A percentile compares a stretch with the other conserved stretches of the same genome.
Evolutionary conservation across 371 early-diverging fungal species (phyloP).

Genomic region (Mucor racemosus): DNA sequence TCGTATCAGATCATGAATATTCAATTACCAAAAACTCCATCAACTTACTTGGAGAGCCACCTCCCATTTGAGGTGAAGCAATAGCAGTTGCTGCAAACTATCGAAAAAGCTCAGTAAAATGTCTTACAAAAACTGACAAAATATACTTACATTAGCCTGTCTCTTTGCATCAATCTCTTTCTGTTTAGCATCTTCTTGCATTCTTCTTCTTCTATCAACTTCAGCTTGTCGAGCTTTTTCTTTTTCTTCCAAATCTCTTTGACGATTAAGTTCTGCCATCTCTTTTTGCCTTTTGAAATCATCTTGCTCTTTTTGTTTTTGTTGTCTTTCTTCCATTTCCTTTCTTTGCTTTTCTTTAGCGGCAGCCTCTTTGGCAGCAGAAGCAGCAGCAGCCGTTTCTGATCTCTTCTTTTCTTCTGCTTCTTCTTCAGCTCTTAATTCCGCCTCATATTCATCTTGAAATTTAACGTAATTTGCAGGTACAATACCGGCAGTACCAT

Average conservation of each 20-base stretch:
- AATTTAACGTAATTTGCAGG: slow-evolving; percentile 61
- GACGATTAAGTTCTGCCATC: slow-evolving; percentile 12
- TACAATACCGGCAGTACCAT: slow-evolving; percentile 54
- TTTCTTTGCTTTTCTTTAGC: slow-evolving; percentile 25
- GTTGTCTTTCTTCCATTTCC: slow-evolving; percentile 13
- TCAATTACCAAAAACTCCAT: too few relatives aligned
- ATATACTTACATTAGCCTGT: slow-evolving; percentile 22
- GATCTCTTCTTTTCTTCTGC: slow-evolving; percentile 14
- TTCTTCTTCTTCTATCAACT: slow-evolving; percentile 31
- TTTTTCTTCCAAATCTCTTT: slow-evolving; percentile 23
- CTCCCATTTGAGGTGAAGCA: slow-evolving; percentile 21
- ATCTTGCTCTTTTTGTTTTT: slow-evolving; percentile 1
- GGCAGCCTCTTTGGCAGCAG: slow-evolving; percentile 15
- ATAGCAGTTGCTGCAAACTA: slow-evolving; percentile 19
- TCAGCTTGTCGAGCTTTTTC: slow-evolving; percentile 29
- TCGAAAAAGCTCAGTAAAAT: not conserved
- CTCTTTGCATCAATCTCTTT: slow-evolving; percentile 23
- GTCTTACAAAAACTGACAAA: too few relatives aligned
- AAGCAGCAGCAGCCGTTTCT: slow-evolving; percentile 14
- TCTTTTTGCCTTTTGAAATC: slow-evolving; percentile 15
- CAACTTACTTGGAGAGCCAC: slow-evolving; percentile 20
- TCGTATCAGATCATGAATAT: too few relatives aligned
- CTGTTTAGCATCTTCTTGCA: slow-evolving; percentile 36
- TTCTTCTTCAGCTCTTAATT: slow-evolving; percentile 10
- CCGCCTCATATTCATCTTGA: slow-evolving; percentile 35